phyloP scores from a whole-genome alignment of 495 filamentous ascomycete genomes.

The Lophium mytilinum region DNA sequence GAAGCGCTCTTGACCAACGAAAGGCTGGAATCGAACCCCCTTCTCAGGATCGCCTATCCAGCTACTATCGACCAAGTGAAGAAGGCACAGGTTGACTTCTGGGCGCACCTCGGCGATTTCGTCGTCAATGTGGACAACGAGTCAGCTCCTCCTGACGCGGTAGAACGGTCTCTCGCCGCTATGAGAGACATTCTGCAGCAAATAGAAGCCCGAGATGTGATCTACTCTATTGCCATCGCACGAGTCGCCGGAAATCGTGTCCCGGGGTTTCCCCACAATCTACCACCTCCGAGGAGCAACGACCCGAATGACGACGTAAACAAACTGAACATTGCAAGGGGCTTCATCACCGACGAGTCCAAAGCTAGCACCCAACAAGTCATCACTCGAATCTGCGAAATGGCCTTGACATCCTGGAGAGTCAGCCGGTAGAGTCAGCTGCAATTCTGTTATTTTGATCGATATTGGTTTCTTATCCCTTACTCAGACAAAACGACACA shows the following conservation, averaged over 20 bases:
- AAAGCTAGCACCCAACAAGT: constrained; percentile 25
- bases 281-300: constrained; percentile 49
- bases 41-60: constrained; percentile 17
- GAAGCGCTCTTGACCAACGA: constrained; percentile 66
- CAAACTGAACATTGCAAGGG: constrained; percentile 71
- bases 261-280: constrained; percentile 54
- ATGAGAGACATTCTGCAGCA: constrained; percentile 64
- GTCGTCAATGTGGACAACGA: constrained; percentile 58
- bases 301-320: constrained; percentile 63
- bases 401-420: constrained; percentile 24
- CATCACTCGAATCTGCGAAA: constrained; percentile 23
- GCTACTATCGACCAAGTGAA: constrained; percentile 18
- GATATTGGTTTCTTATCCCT: too few relatives aligned
- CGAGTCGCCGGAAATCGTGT: constrained; percentile 63
- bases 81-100: constrained; percentile 67
- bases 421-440: constrained; percentile 6
- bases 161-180: constrained; percentile 54
- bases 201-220: constrained; percentile 81
- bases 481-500: too few relatives aligned
- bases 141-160: constrained; percentile 46
- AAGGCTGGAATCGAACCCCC: constrained; percentile 46
- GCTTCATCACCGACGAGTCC: constrained; percentile 71
- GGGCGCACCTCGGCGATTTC: constrained; percentile 66
- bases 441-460: too few relatives aligned
- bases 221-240: constrained; percentile 79